phyloP scores from a whole-genome alignment of 129 eudicot species.

The Heracleum sosnowskyi region DNA sequence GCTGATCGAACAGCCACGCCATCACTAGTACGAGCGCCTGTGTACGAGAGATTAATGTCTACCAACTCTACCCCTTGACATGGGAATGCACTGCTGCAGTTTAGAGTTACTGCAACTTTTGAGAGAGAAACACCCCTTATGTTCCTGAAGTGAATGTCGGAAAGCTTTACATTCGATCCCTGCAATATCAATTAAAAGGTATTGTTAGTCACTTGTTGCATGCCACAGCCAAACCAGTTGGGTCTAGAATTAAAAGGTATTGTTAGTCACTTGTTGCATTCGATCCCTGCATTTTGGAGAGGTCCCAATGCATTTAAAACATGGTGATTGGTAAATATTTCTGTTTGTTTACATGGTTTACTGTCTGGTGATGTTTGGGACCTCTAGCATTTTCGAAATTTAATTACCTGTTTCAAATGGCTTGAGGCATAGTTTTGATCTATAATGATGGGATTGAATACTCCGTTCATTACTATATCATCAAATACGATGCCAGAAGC shows the following conservation, averaged over 20 bases:
- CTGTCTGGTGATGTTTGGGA: neutral
- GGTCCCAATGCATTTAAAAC: neutral
- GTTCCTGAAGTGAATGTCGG: constrained; percentile 45
- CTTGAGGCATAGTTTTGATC: constrained; percentile 35
- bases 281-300: too few relatives aligned
- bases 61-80: constrained; percentile 31
- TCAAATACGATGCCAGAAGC: constrained; percentile 27
- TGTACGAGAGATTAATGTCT: constrained; percentile 13
- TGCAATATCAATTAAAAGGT: neutral
- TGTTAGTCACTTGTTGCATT: too few relatives aligned
- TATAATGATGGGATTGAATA: constrained; percentile 36
- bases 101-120: constrained; percentile 5
- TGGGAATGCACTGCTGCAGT: constrained; percentile 28
- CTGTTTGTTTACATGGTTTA: neutral
- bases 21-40: neutral
- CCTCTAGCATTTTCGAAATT: neutral
- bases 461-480: constrained; percentile 23
- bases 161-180: constrained; percentile 38
- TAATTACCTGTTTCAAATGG: constrained; percentile 2
- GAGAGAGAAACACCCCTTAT: constrained; percentile 31
- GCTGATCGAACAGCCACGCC: neutral
- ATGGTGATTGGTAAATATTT: neutral
- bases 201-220: neutral
- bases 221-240: neutral
- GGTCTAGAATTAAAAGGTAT: too few relatives aligned